Conservation (phyloP, 2,329 filamentous ascomycete genomes). For the Diplodia intermedia region DNA sequence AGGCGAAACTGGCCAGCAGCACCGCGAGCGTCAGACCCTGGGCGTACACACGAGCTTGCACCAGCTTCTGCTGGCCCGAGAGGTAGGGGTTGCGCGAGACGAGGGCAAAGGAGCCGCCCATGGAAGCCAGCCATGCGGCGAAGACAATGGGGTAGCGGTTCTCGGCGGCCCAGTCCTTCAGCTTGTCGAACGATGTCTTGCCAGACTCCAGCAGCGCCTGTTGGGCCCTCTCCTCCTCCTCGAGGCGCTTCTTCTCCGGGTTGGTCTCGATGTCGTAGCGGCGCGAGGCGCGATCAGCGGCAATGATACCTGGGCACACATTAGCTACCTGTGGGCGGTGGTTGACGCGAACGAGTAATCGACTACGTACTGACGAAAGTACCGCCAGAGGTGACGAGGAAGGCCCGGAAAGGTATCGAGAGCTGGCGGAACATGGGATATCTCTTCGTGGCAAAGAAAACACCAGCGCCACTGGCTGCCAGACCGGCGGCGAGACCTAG, state of each 20-base stretch:
- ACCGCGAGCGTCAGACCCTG: slow-evolving; percentile 88
- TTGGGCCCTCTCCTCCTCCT: slow-evolving; percentile 54
- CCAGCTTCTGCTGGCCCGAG: slow-evolving; percentile 80
- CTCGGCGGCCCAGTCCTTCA: slow-evolving; percentile 75
- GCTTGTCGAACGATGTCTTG: slow-evolving; percentile 66
- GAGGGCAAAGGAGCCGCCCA: slow-evolving; percentile 75
- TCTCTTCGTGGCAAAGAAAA: slow-evolving; percentile 71
- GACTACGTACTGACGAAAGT: slow-evolving; percentile 73
- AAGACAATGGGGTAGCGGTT: slow-evolving; percentile 90
- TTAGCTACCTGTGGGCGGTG: slow-evolving; percentile 32
- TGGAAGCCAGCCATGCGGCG: slow-evolving; percentile 79
- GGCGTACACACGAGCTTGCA: slow-evolving; percentile 93
- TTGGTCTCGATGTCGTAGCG: slow-evolving; percentile 74
- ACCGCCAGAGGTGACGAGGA: slow-evolving; percentile 80
- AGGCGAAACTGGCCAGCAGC: slow-evolving; percentile 78
- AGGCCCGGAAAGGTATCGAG: slow-evolving; percentile 87
- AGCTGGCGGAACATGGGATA: slow-evolving; percentile 81
- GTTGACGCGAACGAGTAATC: not conserved
- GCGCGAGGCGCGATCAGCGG: slow-evolving; percentile 78
- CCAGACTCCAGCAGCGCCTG: slow-evolving; percentile 52
- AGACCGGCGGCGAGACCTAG: slow-evolving; percentile 75
- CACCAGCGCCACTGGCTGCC: slow-evolving; percentile 69
- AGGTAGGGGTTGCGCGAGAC: slow-evolving; percentile 81
- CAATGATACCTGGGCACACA: slow-evolving; percentile 67
- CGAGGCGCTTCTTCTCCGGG: slow-evolving; percentile 65